A percentile compares a stretch with the other conserved stretches of the same genome.
Evolutionary conservation across 495 filamentous ascomycete species (phyloP).

Genomic region (Neurospora sp.): DNA sequence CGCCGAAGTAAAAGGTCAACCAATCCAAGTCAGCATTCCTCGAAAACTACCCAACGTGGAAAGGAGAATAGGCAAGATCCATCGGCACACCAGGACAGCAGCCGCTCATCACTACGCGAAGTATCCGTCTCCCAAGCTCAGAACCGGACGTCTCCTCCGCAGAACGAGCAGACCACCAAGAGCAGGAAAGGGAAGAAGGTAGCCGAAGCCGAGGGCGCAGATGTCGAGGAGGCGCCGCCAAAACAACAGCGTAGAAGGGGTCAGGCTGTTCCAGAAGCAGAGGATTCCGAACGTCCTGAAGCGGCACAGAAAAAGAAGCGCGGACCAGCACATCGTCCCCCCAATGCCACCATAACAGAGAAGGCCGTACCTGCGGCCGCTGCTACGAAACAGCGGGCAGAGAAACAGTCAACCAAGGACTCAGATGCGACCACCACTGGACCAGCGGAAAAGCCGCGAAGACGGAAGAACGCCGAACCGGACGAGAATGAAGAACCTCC

Average conservation of each 20-base stretch:
- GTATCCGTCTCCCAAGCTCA: conserved; percentile 14
- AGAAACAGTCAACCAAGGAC: neutral
- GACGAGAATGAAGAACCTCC: neutral
- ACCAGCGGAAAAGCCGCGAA: neutral
- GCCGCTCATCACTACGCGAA: conserved; percentile 15
- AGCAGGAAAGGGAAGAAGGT: conserved; percentile 5
- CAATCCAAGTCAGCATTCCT: neutral
- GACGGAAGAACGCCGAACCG: neutral
- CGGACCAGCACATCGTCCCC: neutral
- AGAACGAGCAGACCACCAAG: neutral
- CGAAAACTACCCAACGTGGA: neutral
- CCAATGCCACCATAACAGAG: neutral
- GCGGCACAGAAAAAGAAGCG: neutral
- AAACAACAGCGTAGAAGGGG: neutral
- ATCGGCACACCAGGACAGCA: conserved; percentile 3
- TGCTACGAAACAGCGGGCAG: neutral
- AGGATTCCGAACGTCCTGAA: neutral
- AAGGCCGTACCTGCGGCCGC: neutral
- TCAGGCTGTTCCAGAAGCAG: neutral
- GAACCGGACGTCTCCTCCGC: conserved; percentile 2
- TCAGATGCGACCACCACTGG: neutral
- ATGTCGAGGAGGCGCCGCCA: neutral
- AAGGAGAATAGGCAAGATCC: neutral
- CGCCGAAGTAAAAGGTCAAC: conserved; percentile 4
- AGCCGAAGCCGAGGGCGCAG: neutral